phyloP scores from a whole-genome alignment of 345 rosid genomes.

The Rhodamnia rubescens region DNA sequence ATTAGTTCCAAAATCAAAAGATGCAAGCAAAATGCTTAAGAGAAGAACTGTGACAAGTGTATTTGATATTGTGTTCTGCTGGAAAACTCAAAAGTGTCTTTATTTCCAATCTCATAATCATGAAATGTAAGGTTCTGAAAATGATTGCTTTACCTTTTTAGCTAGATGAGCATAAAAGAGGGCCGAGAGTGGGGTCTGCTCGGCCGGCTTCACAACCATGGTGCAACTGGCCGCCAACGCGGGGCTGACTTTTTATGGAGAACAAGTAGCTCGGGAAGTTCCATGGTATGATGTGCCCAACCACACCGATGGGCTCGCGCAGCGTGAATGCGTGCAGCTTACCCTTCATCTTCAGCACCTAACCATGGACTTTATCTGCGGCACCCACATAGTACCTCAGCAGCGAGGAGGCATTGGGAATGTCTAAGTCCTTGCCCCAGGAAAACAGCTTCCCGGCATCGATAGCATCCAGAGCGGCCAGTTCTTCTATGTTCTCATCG shows the following conservation, averaged over 20 bases:
- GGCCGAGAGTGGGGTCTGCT: constrained; percentile 83
- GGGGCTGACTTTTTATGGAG: constrained; percentile 43
- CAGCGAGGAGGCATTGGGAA: constrained; percentile 23
- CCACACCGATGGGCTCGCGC: constrained; percentile 72
- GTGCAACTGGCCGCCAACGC: constrained; percentile 88
- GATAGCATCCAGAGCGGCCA: constrained; percentile 50
- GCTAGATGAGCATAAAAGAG: constrained; percentile 58
- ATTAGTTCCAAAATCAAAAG: background rate
- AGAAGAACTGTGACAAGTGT: no score
- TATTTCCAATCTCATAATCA: no score
- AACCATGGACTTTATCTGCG: constrained; percentile 79
- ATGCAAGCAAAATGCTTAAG: background rate
- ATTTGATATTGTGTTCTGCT: no score
- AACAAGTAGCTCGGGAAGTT: constrained; percentile 63
- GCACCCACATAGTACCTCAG: constrained; percentile 80
- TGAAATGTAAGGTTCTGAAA: no score
- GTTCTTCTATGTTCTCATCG: constrained; percentile 42
- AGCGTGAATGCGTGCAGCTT: constrained; percentile 58
- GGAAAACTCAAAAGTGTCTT: no score
- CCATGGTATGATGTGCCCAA: constrained; percentile 74
- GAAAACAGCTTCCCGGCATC: constrained; percentile 56
- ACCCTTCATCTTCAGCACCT: constrained; percentile 44
- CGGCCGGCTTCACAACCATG: constrained; percentile 76
- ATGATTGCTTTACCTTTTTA: constrained; percentile 17
- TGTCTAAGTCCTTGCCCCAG: constrained; percentile 25